These are phyloP conservation scores for Penicillium alfredii DNA, from an alignment of 495 filamentous ascomycete species.

Conservation along the genomic window DNA sequence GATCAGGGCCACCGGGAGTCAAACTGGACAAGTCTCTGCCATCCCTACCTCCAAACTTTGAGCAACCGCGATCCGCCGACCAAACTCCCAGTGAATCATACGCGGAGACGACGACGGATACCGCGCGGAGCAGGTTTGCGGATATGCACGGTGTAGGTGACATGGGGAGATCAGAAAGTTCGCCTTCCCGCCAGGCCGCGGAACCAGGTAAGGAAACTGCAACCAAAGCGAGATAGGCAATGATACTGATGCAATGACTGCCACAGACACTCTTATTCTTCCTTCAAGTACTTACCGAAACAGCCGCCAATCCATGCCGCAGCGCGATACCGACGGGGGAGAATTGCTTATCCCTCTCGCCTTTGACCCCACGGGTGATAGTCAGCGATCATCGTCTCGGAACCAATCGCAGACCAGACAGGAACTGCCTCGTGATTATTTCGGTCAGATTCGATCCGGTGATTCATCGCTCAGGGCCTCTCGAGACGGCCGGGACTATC, in stretches of 20 bases:
- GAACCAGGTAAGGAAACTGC: slow-evolving; percentile 16
- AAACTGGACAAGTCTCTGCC: slow-evolving; percentile 91
- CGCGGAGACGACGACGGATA: slow-evolving; percentile 62
- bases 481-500: slow-evolving; percentile 14
- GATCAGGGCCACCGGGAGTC: slow-evolving; percentile 51
- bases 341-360: slow-evolving; percentile 88
- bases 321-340: slow-evolving; percentile 57
- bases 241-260: neutral
- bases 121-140: slow-evolving; percentile 13
- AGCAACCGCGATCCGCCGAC: slow-evolving; percentile 58
- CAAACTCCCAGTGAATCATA: slow-evolving; percentile 59
- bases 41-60: slow-evolving; percentile 74
- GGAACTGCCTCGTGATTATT: slow-evolving; percentile 33
- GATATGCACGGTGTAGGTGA: slow-evolving; percentile 14
- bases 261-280: slow-evolving; percentile 54
- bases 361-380: slow-evolving; percentile 68
- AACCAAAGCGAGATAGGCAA: no score
- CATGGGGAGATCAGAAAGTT: slow-evolving; percentile 5
- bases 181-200: slow-evolving; percentile 7
- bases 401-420: slow-evolving; percentile 21
- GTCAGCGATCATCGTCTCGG: slow-evolving; percentile 46
- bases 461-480: slow-evolving; percentile 18
- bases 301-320: slow-evolving; percentile 62
- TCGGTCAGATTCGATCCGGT: slow-evolving; percentile 12
- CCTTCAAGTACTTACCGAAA: slow-evolving; percentile 73